Evolutionary conservation across 352 stramenopile species (phyloP).

Genomic region (Globisporangium perplexum): DNA sequence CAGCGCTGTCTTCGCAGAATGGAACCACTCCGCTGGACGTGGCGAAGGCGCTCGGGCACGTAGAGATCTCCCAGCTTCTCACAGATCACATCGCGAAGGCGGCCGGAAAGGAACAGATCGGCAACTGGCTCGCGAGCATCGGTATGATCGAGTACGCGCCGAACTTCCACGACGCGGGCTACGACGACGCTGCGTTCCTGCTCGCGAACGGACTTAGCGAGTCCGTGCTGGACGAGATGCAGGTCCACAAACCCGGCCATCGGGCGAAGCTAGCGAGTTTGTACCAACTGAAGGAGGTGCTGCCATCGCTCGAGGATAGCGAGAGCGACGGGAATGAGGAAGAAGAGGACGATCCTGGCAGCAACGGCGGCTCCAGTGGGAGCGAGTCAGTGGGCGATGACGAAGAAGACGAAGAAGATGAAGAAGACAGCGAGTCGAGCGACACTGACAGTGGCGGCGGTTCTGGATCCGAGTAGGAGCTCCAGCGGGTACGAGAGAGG

Average conservation of each 20-base stretch:
- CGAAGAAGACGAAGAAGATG: conserved; percentile 17
- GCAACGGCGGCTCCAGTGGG: background rate
- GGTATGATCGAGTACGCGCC: conserved; percentile 58
- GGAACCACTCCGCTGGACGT: conserved; percentile 58
- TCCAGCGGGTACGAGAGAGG: background rate
- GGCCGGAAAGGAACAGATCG: conserved; percentile 28
- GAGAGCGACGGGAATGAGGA: conserved; percentile 1
- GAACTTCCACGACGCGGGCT: conserved; percentile 44
- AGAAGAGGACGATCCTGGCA: background rate
- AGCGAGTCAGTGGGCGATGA: conserved; percentile 6
- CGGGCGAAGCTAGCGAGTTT: conserved; percentile 57
- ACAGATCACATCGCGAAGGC: conserved; percentile 27
- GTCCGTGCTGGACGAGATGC: conserved; percentile 44
- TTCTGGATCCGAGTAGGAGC: conserved; percentile 2
- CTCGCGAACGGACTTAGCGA: conserved; percentile 40
- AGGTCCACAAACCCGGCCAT: conserved; percentile 64
- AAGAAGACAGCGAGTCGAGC: conserved; percentile 14
- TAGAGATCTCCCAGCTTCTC: conserved; percentile 27
- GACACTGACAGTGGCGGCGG: conserved; percentile 3
- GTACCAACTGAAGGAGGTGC: conserved; percentile 59
- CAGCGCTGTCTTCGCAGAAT: conserved; percentile 16
- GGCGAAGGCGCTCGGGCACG: conserved; percentile 30
- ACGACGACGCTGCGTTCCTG: conserved; percentile 65
- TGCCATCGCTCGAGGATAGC: conserved; percentile 12
- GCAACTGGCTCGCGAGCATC: conserved; percentile 66